Percentiles rank a stretch among this genome's conserved stretches.
Conservation (phyloP, 768 basidiomycete genomes). For the Fibroporia radiculosa region DNA sequence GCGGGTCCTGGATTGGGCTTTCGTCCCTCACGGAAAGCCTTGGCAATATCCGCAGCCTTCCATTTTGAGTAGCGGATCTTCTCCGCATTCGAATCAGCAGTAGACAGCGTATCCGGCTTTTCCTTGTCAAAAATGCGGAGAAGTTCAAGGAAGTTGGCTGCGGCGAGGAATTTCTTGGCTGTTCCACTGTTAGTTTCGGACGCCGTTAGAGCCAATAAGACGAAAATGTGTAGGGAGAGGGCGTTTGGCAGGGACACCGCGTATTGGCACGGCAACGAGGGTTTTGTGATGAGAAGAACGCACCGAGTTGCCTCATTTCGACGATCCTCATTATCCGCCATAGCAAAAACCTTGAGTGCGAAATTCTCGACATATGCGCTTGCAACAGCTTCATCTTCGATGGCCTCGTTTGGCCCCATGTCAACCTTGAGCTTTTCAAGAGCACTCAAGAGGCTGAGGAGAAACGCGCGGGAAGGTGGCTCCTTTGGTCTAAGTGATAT, state of each 20-base stretch:
- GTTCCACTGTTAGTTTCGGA: slow-evolving; percentile 51
- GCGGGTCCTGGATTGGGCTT: slow-evolving; percentile 69
- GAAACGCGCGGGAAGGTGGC: slow-evolving; percentile 51
- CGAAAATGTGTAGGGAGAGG: neutral
- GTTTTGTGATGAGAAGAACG: slow-evolving; percentile 14
- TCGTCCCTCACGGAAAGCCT: slow-evolving; percentile 90
- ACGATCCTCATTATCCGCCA: slow-evolving; percentile 89
- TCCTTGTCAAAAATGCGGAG: slow-evolving; percentile 59
- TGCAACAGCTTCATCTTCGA: slow-evolving; percentile 76
- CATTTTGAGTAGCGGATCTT: slow-evolving; percentile 94
- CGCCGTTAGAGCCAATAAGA: neutral
- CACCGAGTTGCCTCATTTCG: slow-evolving; percentile 70
- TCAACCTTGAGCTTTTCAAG: slow-evolving; percentile 79
- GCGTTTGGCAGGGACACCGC: too few species aligned
- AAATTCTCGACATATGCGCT: slow-evolving; percentile 94
- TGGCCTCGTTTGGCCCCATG: slow-evolving; percentile 68
- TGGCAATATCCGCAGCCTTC: slow-evolving; percentile 95
- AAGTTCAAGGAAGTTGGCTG: slow-evolving; percentile 90
- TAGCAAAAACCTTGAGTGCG: slow-evolving; percentile 79
- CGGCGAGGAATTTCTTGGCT: slow-evolving; percentile 91
- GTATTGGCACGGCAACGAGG: neutral
- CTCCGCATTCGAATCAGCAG: slow-evolving; percentile 49
- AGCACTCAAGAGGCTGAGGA: slow-evolving; percentile 64
- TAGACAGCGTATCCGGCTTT: slow-evolving; percentile 27
- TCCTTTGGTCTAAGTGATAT: slow-evolving; percentile 69